phyloP scores from a whole-genome alignment of 805 yeast species.

The Nakazawaea ishiwadae region DNA sequence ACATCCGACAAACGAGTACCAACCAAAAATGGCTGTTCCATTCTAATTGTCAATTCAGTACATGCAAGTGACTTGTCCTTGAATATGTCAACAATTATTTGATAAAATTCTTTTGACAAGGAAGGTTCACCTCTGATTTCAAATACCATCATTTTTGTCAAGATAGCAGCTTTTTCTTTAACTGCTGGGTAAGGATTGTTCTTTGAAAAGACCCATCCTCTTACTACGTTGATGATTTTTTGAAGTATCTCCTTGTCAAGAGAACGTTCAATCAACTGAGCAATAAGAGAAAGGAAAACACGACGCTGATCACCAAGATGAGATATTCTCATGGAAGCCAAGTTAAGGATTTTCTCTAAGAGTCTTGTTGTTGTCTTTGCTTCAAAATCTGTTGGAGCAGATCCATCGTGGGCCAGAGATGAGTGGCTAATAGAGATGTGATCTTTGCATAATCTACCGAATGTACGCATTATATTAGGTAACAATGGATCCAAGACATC shows the following conservation, averaged over 20 bases:
- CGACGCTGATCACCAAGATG: constrained; percentile 92
- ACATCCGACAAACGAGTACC: constrained; percentile 86
- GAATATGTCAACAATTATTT: constrained; percentile 82
- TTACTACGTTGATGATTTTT: constrained; percentile 71
- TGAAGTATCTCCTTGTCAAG: constrained; percentile 69
- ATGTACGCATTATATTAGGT: constrained; percentile 76
- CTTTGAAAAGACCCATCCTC: constrained; percentile 85
- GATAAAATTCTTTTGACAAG: constrained; percentile 72
- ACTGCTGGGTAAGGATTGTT: constrained; percentile 87
- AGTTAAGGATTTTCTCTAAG: constrained; percentile 68
- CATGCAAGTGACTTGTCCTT: constrained; percentile 72
- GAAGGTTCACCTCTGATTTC: constrained; percentile 84
- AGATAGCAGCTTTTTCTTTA: constrained; percentile 92
- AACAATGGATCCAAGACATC: constrained; percentile 68
- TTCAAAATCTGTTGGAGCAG: constrained; percentile 50
- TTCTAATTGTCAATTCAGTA: constrained; percentile 85
- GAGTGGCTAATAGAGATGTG: constrained; percentile 49
- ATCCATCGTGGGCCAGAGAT: constrained; percentile 9
- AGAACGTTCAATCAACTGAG: constrained; percentile 87
- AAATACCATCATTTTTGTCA: constrained; percentile 89
- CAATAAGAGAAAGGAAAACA: constrained; percentile 77
- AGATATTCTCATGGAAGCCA: constrained; percentile 77
- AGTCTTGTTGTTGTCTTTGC: constrained; percentile 75
- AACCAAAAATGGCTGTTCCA: constrained; percentile 94
- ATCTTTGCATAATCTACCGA: constrained; percentile 85